These are phyloP conservation scores for Daldinia vernicosa DNA, from an alignment of 495 filamentous ascomycete species.

Conservation along the genomic window DNA sequence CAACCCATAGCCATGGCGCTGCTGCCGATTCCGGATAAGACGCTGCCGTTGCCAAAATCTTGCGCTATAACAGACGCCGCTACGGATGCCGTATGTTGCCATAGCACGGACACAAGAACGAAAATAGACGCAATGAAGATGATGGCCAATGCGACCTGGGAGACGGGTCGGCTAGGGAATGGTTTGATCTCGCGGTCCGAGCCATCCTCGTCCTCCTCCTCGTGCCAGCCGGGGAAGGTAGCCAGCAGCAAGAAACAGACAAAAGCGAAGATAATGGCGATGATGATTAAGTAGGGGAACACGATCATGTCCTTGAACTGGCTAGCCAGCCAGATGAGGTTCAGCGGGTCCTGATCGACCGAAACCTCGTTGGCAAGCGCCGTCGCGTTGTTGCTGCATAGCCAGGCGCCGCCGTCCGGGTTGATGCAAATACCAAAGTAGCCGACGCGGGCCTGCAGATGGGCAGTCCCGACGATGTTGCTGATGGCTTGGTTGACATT, in stretches of 20 bases:
- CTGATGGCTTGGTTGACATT: constrained; percentile 78
- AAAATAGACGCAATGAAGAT: constrained; percentile 84
- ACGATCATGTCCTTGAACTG: constrained; percentile 86
- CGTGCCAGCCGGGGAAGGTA: constrained; percentile 85
- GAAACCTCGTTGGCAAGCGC: constrained; percentile 72
- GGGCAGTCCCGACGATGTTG: constrained; percentile 74
- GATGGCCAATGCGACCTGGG: constrained; percentile 77
- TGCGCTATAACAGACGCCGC: constrained; percentile 92
- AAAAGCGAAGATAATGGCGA: constrained; percentile 83
- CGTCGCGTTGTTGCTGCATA: constrained; percentile 82
- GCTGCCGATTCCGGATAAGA: constrained; percentile 86
- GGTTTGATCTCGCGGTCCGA: constrained; percentile 77
- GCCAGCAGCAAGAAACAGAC: constrained; percentile 77
- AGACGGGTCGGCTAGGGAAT: constrained; percentile 78
- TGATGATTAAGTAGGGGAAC: constrained; percentile 82
- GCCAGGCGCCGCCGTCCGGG: constrained; percentile 72
- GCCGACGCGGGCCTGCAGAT: constrained; percentile 71
- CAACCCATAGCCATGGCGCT: constrained; percentile 96
- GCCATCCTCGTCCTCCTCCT: constrained; percentile 71
- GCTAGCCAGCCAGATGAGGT: constrained; percentile 80
- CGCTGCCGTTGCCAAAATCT: constrained; percentile 93
- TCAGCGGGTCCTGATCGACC: constrained; percentile 79
- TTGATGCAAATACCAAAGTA: constrained; percentile 77
- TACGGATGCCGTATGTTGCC: constrained; percentile 92
- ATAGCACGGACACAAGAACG: constrained; percentile 76